Evolutionary conservation across 2,329 filamentous ascomycete genomes (phyloP).

Genomic region (Incumbomyces delicatus): DNA sequence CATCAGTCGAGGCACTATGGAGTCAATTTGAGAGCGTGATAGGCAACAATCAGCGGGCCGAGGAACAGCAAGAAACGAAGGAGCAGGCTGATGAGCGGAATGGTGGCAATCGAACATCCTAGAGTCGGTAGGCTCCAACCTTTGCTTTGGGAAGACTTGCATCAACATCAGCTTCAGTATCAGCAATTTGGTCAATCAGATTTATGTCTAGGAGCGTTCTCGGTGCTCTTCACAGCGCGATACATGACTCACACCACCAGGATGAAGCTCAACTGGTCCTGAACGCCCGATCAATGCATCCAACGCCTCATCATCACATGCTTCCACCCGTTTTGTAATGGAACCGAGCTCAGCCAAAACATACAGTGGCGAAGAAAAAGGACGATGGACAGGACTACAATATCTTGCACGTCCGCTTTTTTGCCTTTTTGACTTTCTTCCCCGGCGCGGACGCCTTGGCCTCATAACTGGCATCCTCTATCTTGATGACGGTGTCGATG

Average conservation of each 20-base stretch:
- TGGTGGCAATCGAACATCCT: neutral
- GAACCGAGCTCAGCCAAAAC: neutral
- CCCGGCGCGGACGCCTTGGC: conserved; percentile 25
- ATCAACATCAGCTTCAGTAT: neutral
- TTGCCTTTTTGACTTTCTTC: conserved; percentile 52
- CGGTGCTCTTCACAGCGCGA: neutral
- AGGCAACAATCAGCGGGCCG: conserved; percentile 50
- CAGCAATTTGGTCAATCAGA: conserved; percentile 7
- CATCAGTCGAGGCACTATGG: conserved; percentile 94
- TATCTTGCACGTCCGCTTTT: conserved; percentile 57
- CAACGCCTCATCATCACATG: neutral
- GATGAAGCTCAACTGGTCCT: neutral
- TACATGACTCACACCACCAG: neutral
- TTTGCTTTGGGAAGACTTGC: neutral
- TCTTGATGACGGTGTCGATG: conserved; percentile 78
- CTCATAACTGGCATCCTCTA: conserved; percentile 53
- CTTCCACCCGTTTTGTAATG: neutral
- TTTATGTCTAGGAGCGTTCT: conserved; percentile 5
- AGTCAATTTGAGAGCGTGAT: conserved; percentile 95
- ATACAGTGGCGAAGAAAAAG: conserved; percentile 2
- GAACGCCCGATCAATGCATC: neutral
- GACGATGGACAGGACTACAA: conserved; percentile 39
- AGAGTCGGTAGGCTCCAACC: neutral
- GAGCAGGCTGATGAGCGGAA: neutral
- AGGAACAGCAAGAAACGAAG: conserved; percentile 14